Evolutionary conservation across 306 rosid species (phyloP).

Genomic region (Medicago truncatula): MtrunA17r5.0-ANR NC_053046.1:3238501-3239000

Average conservation of each 20-base stretch:
- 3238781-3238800: constrained; percentile 4
- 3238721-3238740: constrained; percentile 4
- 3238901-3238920: constrained; percentile 2
- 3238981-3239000: no score
- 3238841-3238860: constrained; percentile 7
- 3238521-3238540: no score
- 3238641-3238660: no score
- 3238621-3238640: no score
- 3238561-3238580: no score
- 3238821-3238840: not conserved
- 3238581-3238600: no score
- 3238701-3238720: not conserved
- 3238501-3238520: no score
- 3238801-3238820: constrained; percentile 34
- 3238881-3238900: not conserved
- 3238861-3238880: constrained; percentile 12
- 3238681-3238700: no score
- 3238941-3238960: not conserved
- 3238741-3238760: constrained; percentile 36
- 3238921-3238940: constrained; percentile 18
- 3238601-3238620: no score
- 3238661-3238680: no score
- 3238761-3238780: constrained; percentile 8
- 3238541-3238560: no score
- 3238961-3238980: not conserved